phyloP scores from a whole-genome alignment of 441 rosid genomes.

The Geranium incanum region DNA sequence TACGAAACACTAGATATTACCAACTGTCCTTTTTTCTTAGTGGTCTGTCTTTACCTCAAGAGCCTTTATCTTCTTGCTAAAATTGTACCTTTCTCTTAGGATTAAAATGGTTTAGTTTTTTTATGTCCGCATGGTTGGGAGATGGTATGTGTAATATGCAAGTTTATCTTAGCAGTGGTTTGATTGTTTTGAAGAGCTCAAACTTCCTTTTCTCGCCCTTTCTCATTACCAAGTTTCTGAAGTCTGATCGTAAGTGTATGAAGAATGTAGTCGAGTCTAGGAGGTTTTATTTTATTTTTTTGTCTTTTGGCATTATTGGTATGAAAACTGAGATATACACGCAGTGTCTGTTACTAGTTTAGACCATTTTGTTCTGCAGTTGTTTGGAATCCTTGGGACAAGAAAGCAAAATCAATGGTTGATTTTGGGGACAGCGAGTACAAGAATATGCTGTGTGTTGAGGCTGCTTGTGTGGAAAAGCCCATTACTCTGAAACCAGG shows the following conservation, averaged over 20 bases:
- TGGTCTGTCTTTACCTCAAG: too few relatives aligned
- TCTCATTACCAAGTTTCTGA: not conserved
- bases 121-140: too few relatives aligned
- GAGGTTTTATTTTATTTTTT: not conserved
- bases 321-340: not conserved
- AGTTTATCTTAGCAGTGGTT: not conserved
- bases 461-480: constrained; percentile 78
- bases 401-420: constrained; percentile 65
- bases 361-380: constrained; percentile 35
- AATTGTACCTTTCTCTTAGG: too few relatives aligned
- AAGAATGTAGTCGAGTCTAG: too few relatives aligned
- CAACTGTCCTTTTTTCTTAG: too few relatives aligned
- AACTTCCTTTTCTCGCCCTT: not conserved
- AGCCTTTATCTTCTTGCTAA: too few relatives aligned
- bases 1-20: too few relatives aligned
- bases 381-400: constrained; percentile 99
- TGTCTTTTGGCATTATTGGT: not conserved
- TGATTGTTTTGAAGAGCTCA: not conserved
- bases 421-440: constrained; percentile 92
- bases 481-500: constrained; percentile 83
- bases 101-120: too few relatives aligned
- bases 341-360: not conserved
- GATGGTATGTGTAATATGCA: too few relatives aligned
- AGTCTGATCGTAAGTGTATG: not conserved
- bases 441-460: constrained; percentile 83